Conservation (phyloP, 108 stramenopile species). For the Mayamaea pseudoterrestris region DNA sequence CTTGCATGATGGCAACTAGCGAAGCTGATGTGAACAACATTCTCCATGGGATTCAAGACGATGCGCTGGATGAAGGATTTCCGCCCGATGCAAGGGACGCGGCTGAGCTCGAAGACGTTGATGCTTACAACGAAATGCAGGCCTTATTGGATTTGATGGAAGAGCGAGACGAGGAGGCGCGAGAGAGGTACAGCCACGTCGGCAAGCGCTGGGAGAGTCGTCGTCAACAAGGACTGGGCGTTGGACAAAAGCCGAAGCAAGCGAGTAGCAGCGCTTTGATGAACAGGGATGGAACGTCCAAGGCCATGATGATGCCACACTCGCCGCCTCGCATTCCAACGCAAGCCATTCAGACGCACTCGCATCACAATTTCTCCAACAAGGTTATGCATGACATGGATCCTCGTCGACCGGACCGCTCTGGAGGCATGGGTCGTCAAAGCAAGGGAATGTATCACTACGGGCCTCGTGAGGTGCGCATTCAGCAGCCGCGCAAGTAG, state of each 20-base stretch:
- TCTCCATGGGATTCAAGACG: constrained; percentile 28
- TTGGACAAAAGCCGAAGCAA: constrained; percentile 14
- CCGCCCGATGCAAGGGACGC: constrained; percentile 39
- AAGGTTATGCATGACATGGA: too few species aligned
- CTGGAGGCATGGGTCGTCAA: too few species aligned
- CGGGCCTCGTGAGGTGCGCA: too few species aligned
- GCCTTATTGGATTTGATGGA: constrained; percentile 25
- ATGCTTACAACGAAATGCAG: constrained; percentile 34
- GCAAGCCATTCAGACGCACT: too few species aligned
- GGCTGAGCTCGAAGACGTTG: constrained; percentile 40
- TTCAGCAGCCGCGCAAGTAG: too few species aligned
- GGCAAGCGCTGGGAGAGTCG: constrained; percentile 44
- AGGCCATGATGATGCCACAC: too few species aligned
- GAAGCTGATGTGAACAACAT: constrained; percentile 10
- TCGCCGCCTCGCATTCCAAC: too few species aligned
- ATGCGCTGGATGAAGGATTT: constrained; percentile 36
- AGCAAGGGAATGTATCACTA: too few species aligned
- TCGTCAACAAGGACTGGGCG: constrained; percentile 16
- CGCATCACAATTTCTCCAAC: too few species aligned
- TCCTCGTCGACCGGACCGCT: too few species aligned
- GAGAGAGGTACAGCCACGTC: constrained; percentile 7
- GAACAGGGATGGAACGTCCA: too few species aligned
- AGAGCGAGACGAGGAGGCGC: constrained; percentile 33
- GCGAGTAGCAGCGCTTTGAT: too few species aligned
- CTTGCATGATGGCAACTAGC: constrained; percentile 1